phyloP scores from a whole-genome alignment of 2,329 filamentous ascomycete species.

The Phyllachora maydis region DNA sequence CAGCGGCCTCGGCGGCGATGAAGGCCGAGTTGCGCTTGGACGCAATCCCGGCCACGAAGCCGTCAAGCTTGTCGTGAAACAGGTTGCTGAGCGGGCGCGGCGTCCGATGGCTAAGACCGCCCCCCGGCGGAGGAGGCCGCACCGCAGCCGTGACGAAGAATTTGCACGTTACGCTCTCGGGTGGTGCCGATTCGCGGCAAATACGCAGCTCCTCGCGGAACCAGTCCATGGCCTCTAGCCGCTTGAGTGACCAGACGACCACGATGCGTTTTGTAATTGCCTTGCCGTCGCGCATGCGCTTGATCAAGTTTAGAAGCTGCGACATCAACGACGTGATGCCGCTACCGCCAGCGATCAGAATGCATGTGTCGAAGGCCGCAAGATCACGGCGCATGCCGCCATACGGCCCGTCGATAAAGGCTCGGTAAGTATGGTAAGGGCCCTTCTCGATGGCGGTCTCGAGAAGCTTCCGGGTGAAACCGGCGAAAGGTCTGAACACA shows the following conservation, averaged over 20 bases:
- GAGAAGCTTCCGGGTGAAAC: constrained; percentile 75
- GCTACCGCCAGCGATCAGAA: constrained; percentile 83
- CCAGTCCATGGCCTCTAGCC: constrained; percentile 90
- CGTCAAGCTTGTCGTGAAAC: constrained; percentile 74
- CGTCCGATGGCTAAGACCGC: constrained; percentile 16
- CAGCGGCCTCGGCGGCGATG: constrained; percentile 63
- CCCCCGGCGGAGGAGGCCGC: constrained; percentile 19
- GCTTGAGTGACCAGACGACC: constrained; percentile 85
- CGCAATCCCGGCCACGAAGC: constrained; percentile 70
- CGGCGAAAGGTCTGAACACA: constrained; percentile 79
- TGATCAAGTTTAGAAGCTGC: constrained; percentile 83
- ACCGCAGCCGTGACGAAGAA: constrained; percentile 81
- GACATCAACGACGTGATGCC: constrained; percentile 88
- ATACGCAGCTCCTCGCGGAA: constrained; percentile 89
- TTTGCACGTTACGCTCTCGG: constrained; percentile 76
- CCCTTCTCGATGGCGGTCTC: constrained; percentile 68
- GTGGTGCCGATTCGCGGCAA: constrained; percentile 73
- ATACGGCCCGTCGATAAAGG: constrained; percentile 86
- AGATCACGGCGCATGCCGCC: constrained; percentile 83
- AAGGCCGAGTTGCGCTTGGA: constrained; percentile 71
- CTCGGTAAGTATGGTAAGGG: constrained; percentile 78
- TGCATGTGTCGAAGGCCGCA: constrained; percentile 80
- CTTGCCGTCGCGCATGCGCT: constrained; percentile 86
- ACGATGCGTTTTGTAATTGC: constrained; percentile 80
- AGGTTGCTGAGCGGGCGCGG: constrained; percentile 49